Conservation (phyloP, 306 rosid genomes). For the Rosa lucieae region DNA sequence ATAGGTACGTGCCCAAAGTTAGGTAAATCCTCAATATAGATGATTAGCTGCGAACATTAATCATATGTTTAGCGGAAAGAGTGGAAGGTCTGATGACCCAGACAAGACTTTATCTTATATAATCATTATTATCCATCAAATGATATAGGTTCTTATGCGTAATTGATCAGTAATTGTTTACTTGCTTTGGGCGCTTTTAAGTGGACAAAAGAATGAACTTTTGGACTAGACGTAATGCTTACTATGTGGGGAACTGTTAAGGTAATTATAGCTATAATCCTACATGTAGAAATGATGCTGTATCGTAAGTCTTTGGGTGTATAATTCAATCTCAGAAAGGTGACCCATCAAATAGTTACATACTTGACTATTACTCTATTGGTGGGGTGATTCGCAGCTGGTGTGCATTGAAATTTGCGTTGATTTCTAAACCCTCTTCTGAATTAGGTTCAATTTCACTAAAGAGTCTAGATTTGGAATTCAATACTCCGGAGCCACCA, state of each 20-base stretch:
- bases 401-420: neutral
- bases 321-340: constrained; percentile 5
- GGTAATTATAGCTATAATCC: neutral
- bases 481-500: neutral
- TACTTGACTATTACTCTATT: constrained; percentile 7
- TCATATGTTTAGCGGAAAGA: constrained; percentile 23
- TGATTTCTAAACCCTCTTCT: neutral
- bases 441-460: neutral
- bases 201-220: neutral
- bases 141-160: constrained; percentile 7
- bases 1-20: neutral
- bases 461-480: neutral
- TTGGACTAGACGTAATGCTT: neutral
- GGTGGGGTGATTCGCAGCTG: neutral
- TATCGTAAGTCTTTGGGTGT: neutral
- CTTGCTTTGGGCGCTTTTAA: constrained; percentile 6
- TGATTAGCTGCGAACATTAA: constrained; percentile 16
- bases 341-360: constrained; percentile 14
- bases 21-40: neutral
- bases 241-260: constrained; percentile 7
- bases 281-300: constrained; percentile 1
- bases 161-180: constrained; percentile 6
- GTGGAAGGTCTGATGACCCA: constrained; percentile 9
- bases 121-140: constrained; percentile 8
- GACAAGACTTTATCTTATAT: neutral